phyloP scores from a whole-genome alignment of 352 stramenopile species.

The Poterioochromonas sp. region DNA sequence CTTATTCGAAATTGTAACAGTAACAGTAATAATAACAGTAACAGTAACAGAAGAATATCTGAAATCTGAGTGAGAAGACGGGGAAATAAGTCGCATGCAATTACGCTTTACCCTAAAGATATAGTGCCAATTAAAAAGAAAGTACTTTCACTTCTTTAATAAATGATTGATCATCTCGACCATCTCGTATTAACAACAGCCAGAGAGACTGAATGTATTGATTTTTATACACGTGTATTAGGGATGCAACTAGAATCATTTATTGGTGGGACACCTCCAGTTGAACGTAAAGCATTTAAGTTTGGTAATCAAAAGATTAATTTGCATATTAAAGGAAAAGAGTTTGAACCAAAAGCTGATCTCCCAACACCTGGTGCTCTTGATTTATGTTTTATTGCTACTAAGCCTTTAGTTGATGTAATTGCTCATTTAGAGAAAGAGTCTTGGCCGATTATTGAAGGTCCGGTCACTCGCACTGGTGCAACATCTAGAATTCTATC shows the following conservation, averaged over 20 bases:
- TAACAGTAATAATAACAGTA: too few species aligned
- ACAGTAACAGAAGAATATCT: too few species aligned
- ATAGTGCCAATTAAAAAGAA: too few species aligned
- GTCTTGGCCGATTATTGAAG: neutral
- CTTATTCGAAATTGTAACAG: too few species aligned
- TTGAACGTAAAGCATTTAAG: constrained; percentile 1
- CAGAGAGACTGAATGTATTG: neutral
- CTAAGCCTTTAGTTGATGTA: neutral
- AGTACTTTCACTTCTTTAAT: too few species aligned
- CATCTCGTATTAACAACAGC: neutral
- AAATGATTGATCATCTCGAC: constrained; percentile 2
- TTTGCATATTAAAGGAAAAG: constrained; percentile 1
- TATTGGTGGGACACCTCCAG: neutral
- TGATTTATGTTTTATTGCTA: constrained; percentile 11
- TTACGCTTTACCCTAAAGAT: too few species aligned
- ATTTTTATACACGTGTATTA: neutral
- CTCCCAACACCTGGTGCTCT: neutral
- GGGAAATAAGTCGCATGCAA: too few species aligned
- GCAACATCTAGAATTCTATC: neutral
- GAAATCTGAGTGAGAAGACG: too few species aligned
- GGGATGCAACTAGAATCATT: constrained; percentile 6
- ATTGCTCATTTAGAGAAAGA: neutral
- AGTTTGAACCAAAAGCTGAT: constrained; percentile 15
- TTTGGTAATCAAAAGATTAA: constrained; percentile 20
- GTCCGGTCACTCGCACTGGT: neutral